Evolutionary conservation across 345 rosid species (phyloP), one percentile per base, ranked within the genome.

Genomic region (Geranium brycei): DNA sequence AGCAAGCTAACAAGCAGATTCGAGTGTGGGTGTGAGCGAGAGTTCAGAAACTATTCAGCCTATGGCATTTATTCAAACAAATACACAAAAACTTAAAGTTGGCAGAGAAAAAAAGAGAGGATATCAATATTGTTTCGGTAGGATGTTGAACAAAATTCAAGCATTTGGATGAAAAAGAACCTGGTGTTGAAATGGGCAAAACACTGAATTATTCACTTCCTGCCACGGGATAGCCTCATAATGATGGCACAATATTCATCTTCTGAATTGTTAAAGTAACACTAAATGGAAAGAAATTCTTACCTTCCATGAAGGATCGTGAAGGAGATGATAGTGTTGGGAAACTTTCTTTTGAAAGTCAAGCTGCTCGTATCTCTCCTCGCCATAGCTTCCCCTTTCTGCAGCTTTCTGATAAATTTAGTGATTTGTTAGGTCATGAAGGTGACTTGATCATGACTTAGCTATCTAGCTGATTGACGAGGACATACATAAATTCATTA

Each of bases 341-440:
- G 87, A 82, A 7, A 93, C 97, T 72, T 86, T 87, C 65, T n/a
- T 82, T 75, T 93, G 96, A 77, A 93, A 88, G 72, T 93, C 96
- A 31, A 89, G 80, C 30, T 73, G 78, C 69, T 93, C 99, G 30
- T 93, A 93, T 71, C 97, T 83, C 87, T 93, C 99, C 18, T 76
- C 87, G 38, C 99, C 96, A 64, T 86, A 90, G 63, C 97, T 97
- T 67, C 98, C 97, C 80, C 98, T 87, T 71, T 89, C 90, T 0
- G 97, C 90, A 69, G 98, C 97, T 86, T 78, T 87, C 83, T 87
- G 83, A 47, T 35, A 32, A 66, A 61, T 63, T 62, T 17, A 32
- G 57, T 28, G 13, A 47, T 51, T 7, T 19, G 19, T 47, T 60
- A 23, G 23, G 0, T n/a, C 28, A 55, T 23, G 35, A 57, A 58